These are phyloP conservation scores for Jackrogersella multiformis DNA, from an alignment of 495 filamentous ascomycete genomes.

Conservation along the genomic window DNA sequence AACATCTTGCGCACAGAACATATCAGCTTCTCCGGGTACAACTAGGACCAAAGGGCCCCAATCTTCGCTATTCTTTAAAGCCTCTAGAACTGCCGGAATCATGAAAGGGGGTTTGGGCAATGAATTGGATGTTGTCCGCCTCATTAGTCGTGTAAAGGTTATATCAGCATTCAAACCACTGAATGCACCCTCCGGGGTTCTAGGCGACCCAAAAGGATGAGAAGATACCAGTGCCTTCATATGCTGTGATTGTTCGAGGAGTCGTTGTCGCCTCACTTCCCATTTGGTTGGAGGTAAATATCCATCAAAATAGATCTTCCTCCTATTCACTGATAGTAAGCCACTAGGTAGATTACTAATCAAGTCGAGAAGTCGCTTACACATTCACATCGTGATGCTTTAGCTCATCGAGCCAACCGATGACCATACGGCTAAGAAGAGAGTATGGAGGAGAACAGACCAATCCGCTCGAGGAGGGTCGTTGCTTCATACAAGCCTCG, in stretches of 20 bases:
- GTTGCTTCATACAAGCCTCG: slow-evolving; percentile 58
- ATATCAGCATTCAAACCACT: slow-evolving; percentile 9
- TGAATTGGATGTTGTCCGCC: slow-evolving; percentile 19
- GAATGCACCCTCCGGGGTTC: slow-evolving; percentile 24
- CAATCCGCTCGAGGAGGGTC: slow-evolving; percentile 46
- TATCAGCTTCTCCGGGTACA: slow-evolving; percentile 76
- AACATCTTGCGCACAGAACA: slow-evolving; percentile 68
- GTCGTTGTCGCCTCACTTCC: slow-evolving; percentile 59
- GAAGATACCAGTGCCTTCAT: slow-evolving; percentile 54
- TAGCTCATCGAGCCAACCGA: slow-evolving; percentile 69
- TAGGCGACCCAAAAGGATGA: slow-evolving; percentile 38
- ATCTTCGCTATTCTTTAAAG: slow-evolving; percentile 51
- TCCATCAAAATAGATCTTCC: slow-evolving; percentile 80
- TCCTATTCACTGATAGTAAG: slow-evolving; percentile 49
- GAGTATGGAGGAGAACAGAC: slow-evolving; percentile 68
- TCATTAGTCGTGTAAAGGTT: not conserved
- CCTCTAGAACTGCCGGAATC: slow-evolving; percentile 73
- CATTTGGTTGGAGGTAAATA: slow-evolving; percentile 70
- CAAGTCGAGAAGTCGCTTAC: slow-evolving; percentile 54
- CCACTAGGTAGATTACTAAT: not conserved
- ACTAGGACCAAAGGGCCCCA: slow-evolving; percentile 64
- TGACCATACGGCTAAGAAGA: slow-evolving; percentile 64
- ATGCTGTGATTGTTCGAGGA: slow-evolving; percentile 51
- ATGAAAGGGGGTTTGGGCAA: slow-evolving; percentile 71
- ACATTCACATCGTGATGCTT: slow-evolving; percentile 61